phyloP scores from a whole-genome alignment of 176 grass and related monocot species.

The Raddia distichophylla region DNA sequence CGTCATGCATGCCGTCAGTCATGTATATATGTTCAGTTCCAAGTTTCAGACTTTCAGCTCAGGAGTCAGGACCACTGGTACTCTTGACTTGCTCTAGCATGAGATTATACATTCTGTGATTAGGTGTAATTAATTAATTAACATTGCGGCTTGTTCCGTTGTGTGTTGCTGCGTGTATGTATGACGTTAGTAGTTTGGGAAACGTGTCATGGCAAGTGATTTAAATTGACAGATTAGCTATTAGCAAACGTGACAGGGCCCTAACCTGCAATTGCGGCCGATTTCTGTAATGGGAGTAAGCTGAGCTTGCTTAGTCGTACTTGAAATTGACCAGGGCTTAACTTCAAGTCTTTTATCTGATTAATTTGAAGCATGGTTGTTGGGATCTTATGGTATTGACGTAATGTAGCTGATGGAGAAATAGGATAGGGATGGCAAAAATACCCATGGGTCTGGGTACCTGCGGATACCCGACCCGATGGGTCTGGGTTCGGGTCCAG shows the following conservation, averaged over 20 bases:
- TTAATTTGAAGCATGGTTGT: too few species aligned
- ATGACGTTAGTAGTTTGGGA: not conserved
- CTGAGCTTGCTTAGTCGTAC: not conserved
- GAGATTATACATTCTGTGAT: not conserved
- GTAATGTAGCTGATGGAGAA: too few species aligned
- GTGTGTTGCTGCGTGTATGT: not conserved
- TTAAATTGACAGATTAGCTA: not conserved
- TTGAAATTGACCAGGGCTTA: not conserved
- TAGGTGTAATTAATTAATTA: not conserved
- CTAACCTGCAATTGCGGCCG: not conserved
- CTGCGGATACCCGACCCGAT: too few species aligned
- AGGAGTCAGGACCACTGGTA: not conserved
- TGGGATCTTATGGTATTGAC: too few species aligned
- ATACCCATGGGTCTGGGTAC: too few species aligned
- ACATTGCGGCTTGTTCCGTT: not conserved
- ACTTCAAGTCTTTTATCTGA: too few species aligned
- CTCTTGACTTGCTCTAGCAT: not conserved
- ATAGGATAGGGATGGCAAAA: too few species aligned
- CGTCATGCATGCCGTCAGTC: slow-evolving; percentile 35
- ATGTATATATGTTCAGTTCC: not conserved
- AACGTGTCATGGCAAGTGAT: not conserved
- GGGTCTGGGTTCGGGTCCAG: too few species aligned
- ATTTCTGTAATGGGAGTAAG: not conserved
- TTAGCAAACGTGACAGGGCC: slow-evolving; percentile 26
- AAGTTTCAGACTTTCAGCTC: too few species aligned